phyloP scores from a whole-genome alignment of 805 yeast species.

The Komagataella populi region DNA sequence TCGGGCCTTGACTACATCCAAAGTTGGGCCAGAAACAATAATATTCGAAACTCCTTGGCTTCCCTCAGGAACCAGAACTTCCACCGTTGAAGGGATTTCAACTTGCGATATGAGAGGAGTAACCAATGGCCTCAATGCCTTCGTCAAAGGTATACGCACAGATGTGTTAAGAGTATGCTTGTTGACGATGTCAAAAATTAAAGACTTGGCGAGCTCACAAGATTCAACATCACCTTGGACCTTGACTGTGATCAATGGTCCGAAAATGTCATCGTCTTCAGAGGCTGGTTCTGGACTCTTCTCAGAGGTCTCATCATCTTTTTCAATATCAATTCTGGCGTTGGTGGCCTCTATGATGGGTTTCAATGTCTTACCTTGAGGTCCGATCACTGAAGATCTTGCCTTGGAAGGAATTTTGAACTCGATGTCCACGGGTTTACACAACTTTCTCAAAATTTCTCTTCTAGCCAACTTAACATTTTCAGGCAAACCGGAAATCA shows the following conservation, averaged over 20 bases:
- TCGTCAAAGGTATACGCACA: slow-evolving; percentile 32
- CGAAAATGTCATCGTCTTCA: slow-evolving; percentile 45
- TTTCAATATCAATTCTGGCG: slow-evolving; percentile 59
- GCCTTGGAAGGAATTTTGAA: slow-evolving; percentile 66
- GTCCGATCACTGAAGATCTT: slow-evolving; percentile 73
- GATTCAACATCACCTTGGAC: slow-evolving; percentile 82
- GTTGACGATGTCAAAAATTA: slow-evolving; percentile 59
- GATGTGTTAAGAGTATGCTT: slow-evolving; percentile 54
- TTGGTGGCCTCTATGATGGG: slow-evolving; percentile 62
- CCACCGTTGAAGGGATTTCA: slow-evolving; percentile 12
- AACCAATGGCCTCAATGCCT: slow-evolving; percentile 29
- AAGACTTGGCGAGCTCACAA: slow-evolving; percentile 55
- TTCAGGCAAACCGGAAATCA: slow-evolving; percentile 62
- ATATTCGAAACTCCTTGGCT: slow-evolving; percentile 27
- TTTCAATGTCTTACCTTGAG: slow-evolving; percentile 70
- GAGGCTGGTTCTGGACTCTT: slow-evolving; percentile 16
- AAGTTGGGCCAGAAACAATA: slow-evolving; percentile 59
- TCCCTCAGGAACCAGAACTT: slow-evolving; percentile 18
- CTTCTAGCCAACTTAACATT: slow-evolving; percentile 60
- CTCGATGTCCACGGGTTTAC: slow-evolving; percentile 52
- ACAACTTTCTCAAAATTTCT: slow-evolving; percentile 60
- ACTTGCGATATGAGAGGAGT: slow-evolving; percentile 16
- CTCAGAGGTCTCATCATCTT: slow-evolving; percentile 12
- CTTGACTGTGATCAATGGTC: slow-evolving; percentile 44
- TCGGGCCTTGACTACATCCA: slow-evolving; percentile 42